Evolutionary conservation across 2,329 filamentous ascomycete species (phyloP), one percentile per base, ranked within the genome.

Genomic region (Epichloe glyceriae): DNA sequence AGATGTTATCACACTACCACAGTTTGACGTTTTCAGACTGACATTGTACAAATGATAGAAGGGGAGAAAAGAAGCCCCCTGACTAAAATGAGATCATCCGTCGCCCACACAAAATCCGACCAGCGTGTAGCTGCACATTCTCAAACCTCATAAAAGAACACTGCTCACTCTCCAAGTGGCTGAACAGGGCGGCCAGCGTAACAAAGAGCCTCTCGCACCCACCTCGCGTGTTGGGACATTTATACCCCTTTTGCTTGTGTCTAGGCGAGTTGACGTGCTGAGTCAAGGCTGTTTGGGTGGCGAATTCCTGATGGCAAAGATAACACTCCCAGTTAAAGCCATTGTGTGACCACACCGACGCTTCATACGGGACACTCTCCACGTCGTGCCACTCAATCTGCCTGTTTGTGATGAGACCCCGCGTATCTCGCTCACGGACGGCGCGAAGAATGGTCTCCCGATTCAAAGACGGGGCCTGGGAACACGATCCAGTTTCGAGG

Each of bases 401-500:
- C 3, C 72, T 72, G 53, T 72, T 75, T 20, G 76, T 74, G 52
- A 83, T 70, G 22, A 70, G 0, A 14, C 74, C 70, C 6, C 64
- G 45, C 0, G 68, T 65, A 52, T 83, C 78, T 2, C 67, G 65
- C 22, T 59, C 53, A 1, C 69, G 69, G 12, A 82, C 61, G n/a
- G 69, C 56, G 0, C 56, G 52, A 58, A 73, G 72, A 17, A 83
- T 67, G 10, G 55, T 60, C 10, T 77, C 70, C 15, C 73, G 73
- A 59, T 74, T 70, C 2, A 80, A 26, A 3, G 55, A 50, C 0
- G 57, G 62, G 0, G 76, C 73, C 0, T 59, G 59, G 0, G 68
- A 65, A 52, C 80, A 83, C 0, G 67, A 61, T n/a, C 73, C 73
- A 0, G 59, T 62, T 55, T 84, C 80, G 2, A 83, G 60, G 54